Conservation (phyloP, 345 rosid species). For the Brassica incana region DNA sequence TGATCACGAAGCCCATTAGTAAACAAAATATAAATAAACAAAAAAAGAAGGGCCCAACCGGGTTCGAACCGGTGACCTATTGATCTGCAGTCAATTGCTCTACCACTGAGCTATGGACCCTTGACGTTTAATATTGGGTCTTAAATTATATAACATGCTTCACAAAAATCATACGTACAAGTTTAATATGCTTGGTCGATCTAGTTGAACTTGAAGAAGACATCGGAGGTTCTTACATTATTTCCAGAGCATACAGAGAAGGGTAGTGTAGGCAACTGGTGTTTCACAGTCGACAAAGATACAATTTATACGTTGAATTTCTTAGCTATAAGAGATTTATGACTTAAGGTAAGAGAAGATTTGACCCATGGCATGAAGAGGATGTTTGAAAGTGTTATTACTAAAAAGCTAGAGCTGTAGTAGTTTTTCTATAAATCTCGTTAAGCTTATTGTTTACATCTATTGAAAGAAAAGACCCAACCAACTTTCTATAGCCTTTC, state of each 20-base stretch:
- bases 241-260: constrained; percentile 35
- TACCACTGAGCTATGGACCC: constrained; percentile 85
- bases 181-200: constrained; percentile 40
- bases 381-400: neutral
- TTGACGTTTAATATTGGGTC: neutral
- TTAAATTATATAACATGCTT: neutral
- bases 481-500: neutral
- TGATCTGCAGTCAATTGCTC: constrained; percentile 93
- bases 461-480: constrained; percentile 14
- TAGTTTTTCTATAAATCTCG: neutral
- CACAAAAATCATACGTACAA: too few species aligned
- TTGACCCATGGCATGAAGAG: too few species aligned
- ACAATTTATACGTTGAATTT: neutral
- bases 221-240: constrained; percentile 45
- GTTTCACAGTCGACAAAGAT: neutral
- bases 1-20: neutral
- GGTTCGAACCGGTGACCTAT: constrained; percentile 71
- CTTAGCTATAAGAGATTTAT: too few species aligned
- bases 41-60: constrained; percentile 45
- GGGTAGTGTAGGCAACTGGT: neutral
- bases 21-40: neutral
- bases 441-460: constrained; percentile 10
- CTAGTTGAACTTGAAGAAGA: constrained; percentile 46
- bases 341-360: too few species aligned
- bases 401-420: constrained; percentile 7